Evolutionary conservation across 108 stramenopile genomes (phyloP), one percentile per base, ranked within the genome.

Genomic region (Epipyxis sp.): DNA sequence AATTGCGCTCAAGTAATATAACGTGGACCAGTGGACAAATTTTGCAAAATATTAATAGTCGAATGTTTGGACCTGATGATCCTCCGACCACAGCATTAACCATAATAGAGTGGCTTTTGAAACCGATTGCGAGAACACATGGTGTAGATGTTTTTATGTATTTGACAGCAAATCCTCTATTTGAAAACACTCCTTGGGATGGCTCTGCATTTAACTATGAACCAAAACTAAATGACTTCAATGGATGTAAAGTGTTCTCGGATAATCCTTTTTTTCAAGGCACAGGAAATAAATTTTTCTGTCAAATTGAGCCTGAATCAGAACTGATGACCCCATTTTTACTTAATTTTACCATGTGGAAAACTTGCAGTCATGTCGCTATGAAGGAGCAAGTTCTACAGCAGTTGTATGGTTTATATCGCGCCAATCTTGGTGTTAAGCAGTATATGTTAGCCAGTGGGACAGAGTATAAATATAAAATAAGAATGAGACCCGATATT

Each of bases 121-220:
- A 65, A 37, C 61, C 61, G 34, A 32, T 65, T 10, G 61, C 61
- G 25, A 3, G 61, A 6, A 65, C 20, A 37, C 61, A 65, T 65
- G 30, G 30, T 65, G 25, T 65, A 32, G 61, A 65, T 65, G 61
- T 65, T 10, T 65, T 65, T 37, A 65, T 65, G 61, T 65, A 65
- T 65, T 32, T 13, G 6, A 65, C 61, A 37, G 35, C 34, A 35
- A 16, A 25, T 65, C 61, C 61, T 29, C 30, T 6, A 10, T 3
- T 6, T 13, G 34, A 32, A 32, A 65, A 65, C 25, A 25, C 27
- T 35, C 6, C 20, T 37, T 65, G 61, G 61, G 61, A 65, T 37
- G 61, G 61, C 25, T 37, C 34, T 6, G 30, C 61, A 65, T 16
- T 32, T 32, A 65, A 16, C 6, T 65, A 65, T 65, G 13, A 65